Evolutionary conservation across 225 moss, liverwort and hornwort genomes (phyloP), one percentile per base, ranked within the genome.

Genomic region (Pleurozium schreberi): DNA sequence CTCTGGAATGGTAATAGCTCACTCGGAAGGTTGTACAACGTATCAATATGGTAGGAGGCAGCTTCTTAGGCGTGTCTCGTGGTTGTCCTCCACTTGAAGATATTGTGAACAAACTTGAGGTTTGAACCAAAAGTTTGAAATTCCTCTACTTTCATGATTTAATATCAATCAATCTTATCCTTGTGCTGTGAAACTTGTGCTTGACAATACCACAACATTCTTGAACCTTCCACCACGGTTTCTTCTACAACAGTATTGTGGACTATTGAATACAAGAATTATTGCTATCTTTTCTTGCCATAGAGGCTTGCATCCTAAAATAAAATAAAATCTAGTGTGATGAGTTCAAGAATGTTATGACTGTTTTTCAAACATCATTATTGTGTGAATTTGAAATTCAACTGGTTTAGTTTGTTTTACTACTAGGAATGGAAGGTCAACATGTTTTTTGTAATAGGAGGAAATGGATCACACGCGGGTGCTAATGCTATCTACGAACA

Each of bases 381-480:
- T 14, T 67, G 21, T 36, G 7, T 22, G 20, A 22, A 9, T 67
- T 60, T 84, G 26, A 42, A 69, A 25, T 77, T 82, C 0, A 59
- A 86, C 1, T 27, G 4, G 52, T 64, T n/a, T n/a, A 9, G 5
- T 75, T 87, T 84, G 22, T 62, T 84, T 75, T 14, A 76, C 73
- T 70, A n/a, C 73, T 67, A 98, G 98, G 95, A 94, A 84, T 97
- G 98, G 96, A 90, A 90, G 47, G 92, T 98, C 77, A 97, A 91
- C 50, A 97, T 98, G 91, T 97, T 97, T 87, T 98, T 97, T 90
- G 95, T 97, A 33, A 96, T 98, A 75, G 98, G 98, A 89, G 98
- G 98, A 88, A 98, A 98, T 86, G 98, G 98, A 53, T 97, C 96
- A 62, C 98, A 98, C 75, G 96, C 96, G 42, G 97, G 97, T 88